Base-by-base conservation (phyloP, 345 rosid genomes). In the Gossypium turneri region DNA sequence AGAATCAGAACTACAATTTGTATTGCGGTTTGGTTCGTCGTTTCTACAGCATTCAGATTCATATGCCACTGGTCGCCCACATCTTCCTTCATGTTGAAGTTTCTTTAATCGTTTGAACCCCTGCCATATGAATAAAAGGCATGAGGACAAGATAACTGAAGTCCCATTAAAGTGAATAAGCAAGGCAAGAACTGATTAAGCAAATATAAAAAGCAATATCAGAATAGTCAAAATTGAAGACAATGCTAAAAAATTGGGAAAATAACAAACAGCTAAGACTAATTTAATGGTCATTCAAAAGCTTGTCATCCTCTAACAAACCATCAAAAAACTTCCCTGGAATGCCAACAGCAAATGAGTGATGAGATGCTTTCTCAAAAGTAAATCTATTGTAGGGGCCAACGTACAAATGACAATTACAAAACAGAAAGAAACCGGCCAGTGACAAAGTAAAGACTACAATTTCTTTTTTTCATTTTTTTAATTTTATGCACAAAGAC, bases 21-120 rank as follows among this genome's bases (percentile, higher is more conserved):
- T 24, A 51, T 19, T 78, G 52, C 34, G 43, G 51, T 48, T 84
- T 51, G 79, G 57, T 79, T 81, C 84, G 9, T 74, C 87, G 73
- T 72, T 61, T 77, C 84, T 52, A 61, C 60, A 44, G 70, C 34
- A 77, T 72, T 77, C 86, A 25, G 78, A 67, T 59, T 73, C 84
- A 38, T 77, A 55, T 56, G 77, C 55, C 66, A 72, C 44, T 29
- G 60, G 27, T 72, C 73, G 88, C 63, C 82, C 86, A 67, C 75
- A 74, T 81, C 82, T 83, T 77, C 74, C 83, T 65, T 80, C 85
- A 55, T 67, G 41, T 29, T 83, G 89, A 51, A 82, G 81, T 80
- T 85, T 90, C 89, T 86, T 88, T 76, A 90, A 67, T 81, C 92
- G 84, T 77, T 80, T 90, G 70, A 83, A 80, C 34, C 87, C 90